Evolutionary conservation across 768 basidiomycete genomes (phyloP).

Genomic region (Zangia roseola): DNA sequence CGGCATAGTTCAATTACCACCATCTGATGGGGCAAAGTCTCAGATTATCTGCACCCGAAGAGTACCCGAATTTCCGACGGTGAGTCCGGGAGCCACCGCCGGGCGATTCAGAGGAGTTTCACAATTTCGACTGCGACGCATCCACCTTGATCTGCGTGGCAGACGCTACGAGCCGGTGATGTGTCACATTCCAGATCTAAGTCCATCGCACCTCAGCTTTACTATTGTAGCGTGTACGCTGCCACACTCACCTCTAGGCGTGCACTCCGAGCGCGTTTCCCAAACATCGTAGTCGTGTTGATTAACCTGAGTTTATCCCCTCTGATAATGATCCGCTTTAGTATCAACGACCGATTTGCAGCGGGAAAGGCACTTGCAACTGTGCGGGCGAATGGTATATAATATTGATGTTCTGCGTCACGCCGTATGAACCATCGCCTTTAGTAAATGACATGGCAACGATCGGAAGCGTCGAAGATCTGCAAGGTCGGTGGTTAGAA

Average conservation of each 20-base stretch:
- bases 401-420: conserved; percentile 46
- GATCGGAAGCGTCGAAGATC: conserved; percentile 43
- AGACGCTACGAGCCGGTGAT: conserved; percentile 41
- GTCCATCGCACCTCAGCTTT: neutral
- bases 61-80: too few species aligned
- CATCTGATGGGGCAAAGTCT: too few species aligned
- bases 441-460: conserved; percentile 33
- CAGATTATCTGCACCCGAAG: too few species aligned
- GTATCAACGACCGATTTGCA: neutral
- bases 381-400: conserved; percentile 44
- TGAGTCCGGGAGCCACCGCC: too few species aligned
- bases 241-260: conserved; percentile 40
- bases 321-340: conserved; percentile 23
- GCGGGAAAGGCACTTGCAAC: conserved; percentile 29
- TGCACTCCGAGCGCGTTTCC: conserved; percentile 30
- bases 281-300: conserved; percentile 36
- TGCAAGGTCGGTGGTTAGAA: conserved; percentile 12
- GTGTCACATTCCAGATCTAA: conserved; percentile 43
- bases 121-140: conserved; percentile 13
- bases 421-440: conserved; percentile 32
- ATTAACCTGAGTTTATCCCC: conserved; percentile 45
- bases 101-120: neutral
- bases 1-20: too few species aligned
- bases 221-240: neutral
- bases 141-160: conserved; percentile 42